A percentile compares a stretch with the other conserved stretches of the same genome.
Conservation (phyloP, 192 early-diverging fungal species). For the Podila epigama region DNA sequence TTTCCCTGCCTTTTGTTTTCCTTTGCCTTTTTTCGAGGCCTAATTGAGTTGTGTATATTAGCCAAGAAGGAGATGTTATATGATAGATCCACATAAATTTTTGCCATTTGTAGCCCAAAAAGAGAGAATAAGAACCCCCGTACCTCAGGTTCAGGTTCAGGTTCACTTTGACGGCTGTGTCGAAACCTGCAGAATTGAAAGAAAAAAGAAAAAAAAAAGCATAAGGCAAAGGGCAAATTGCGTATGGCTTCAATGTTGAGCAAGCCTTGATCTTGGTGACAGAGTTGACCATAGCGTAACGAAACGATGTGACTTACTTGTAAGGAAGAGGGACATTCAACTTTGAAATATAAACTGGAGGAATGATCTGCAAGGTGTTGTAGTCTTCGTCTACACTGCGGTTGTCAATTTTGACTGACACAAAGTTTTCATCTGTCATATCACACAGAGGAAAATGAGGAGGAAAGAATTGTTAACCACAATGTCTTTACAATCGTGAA, state of each 20-base stretch:
- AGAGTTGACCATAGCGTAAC: background rate
- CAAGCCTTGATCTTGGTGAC: background rate
- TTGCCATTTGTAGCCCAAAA: no score
- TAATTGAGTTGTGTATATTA: no score
- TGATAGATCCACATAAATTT: no score
- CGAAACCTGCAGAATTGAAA: background rate
- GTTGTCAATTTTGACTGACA: constrained; percentile 33
- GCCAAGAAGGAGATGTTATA: no score
- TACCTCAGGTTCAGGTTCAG: no score
- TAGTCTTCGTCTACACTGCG: constrained; percentile 23
- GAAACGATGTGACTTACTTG: constrained; percentile 7
- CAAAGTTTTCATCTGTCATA: constrained; percentile 32
- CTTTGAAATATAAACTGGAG: constrained; percentile 27
- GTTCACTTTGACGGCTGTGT: no score
- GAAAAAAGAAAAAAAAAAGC: background rate
- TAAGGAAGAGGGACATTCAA: constrained; percentile 13
- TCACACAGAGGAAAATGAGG: no score
- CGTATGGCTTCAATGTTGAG: no score
- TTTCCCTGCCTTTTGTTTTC: background rate
- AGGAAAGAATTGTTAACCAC: no score
- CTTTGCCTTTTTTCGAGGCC: background rate
- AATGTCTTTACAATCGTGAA: no score
- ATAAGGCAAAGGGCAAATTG: background rate
- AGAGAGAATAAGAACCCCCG: no score
- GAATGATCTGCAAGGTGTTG: constrained; percentile 13